Evolutionary conservation across 345 rosid genomes (phyloP).

Genomic region (Hibiscus tridactylites): DNA sequence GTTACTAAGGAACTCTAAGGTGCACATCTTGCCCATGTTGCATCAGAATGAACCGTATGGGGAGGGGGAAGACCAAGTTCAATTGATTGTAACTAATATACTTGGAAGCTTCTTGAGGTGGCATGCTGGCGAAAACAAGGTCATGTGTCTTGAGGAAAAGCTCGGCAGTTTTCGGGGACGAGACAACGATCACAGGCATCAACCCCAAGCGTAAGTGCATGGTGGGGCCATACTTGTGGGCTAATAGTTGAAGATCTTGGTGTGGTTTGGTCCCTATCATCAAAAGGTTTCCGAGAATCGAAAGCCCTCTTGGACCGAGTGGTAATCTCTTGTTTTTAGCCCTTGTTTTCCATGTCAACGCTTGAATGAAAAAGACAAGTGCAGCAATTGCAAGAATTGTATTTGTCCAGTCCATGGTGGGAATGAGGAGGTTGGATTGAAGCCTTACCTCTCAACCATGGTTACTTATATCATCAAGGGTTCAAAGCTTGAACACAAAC

Average conservation of each 20-base stretch:
- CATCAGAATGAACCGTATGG: neutral
- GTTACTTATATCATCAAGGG: neutral
- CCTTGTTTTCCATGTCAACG: neutral
- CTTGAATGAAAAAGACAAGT: neutral
- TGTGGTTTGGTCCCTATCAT: neutral
- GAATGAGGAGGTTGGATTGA: neutral
- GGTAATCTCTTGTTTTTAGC: neutral
- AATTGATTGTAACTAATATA: neutral
- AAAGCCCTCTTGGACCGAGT: neutral
- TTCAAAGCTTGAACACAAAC: no score
- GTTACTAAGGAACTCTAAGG: neutral
- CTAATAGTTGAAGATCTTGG: neutral
- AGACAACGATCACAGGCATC: neutral
- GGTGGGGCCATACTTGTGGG: neutral
- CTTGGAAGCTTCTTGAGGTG: neutral
- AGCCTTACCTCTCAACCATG: no score
- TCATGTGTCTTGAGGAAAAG: neutral
- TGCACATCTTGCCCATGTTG: neutral
- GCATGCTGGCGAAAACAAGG: neutral
- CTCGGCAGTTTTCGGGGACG: neutral
- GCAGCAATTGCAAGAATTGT: neutral
- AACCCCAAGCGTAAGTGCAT: neutral
- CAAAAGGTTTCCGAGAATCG: neutral
- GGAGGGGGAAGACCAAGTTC: neutral
- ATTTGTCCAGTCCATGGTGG: neutral